Conservation (phyloP, 305 asterid genomes). For the Rubia balearica region DNA sequence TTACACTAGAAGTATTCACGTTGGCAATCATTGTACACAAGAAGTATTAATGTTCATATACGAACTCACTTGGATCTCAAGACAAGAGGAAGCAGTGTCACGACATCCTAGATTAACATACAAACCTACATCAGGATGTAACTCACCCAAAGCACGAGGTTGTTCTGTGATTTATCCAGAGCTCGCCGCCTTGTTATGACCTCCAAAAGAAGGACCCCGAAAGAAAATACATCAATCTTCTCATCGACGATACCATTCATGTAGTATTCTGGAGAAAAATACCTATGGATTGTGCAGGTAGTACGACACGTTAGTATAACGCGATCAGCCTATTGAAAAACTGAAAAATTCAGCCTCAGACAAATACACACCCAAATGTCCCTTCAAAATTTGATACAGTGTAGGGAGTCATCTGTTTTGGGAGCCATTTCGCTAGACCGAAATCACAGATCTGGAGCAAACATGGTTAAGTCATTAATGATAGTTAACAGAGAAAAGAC, state of each 20-base stretch:
- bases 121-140: background rate
- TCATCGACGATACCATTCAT: conserved; percentile 65
- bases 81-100: too few relatives aligned
- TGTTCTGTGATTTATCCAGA: conserved; percentile 44
- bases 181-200: conserved; percentile 55
- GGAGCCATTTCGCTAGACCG: conserved; percentile 72
- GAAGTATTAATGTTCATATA: too few relatives aligned
- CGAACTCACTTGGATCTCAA: too few relatives aligned
- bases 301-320: background rate
- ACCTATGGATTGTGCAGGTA: conserved; percentile 25
- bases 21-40: too few relatives aligned
- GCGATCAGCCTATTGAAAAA: background rate
- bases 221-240: conserved; percentile 60
- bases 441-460: conserved; percentile 57
- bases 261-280: conserved; percentile 69
- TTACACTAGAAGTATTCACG: too few relatives aligned
- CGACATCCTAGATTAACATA: too few relatives aligned
- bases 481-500: too few relatives aligned
- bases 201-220: conserved; percentile 64
- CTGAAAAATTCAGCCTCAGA: conserved; percentile 7
- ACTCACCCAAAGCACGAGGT: conserved; percentile 59
- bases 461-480: background rate
- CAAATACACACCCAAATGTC: conserved; percentile 57
- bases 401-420: conserved; percentile 58
- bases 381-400: conserved; percentile 61